These are phyloP conservation scores for Aspergillus fumigatiaffinis DNA, from an alignment of 2,329 filamentous ascomycete species.

Conservation along the genomic window DNA sequence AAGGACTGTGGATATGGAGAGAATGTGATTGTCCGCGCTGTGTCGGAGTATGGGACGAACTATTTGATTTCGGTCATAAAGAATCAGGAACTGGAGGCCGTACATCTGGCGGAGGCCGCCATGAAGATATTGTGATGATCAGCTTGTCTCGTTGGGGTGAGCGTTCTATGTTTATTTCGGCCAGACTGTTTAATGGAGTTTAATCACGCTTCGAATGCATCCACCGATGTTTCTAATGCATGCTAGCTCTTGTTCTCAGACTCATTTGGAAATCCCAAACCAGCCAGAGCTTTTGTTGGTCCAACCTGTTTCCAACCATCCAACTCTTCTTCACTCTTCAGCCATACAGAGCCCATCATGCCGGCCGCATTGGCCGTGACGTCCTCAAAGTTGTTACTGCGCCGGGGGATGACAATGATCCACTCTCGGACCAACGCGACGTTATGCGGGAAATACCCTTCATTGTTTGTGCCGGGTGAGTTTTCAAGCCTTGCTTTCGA, in stretches of 20 bases:
- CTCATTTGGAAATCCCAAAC: constrained; percentile 26
- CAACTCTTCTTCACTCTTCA: constrained; percentile 31
- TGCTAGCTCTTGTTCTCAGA: neutral
- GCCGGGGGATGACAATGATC: constrained; percentile 48
- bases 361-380: constrained; percentile 45
- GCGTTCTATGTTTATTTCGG: neutral
- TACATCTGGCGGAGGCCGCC: constrained; percentile 20
- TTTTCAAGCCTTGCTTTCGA: constrained; percentile 3
- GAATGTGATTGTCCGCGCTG: constrained; percentile 29
- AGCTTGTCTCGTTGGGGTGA: neutral
- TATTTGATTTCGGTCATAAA: constrained; percentile 25
- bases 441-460: constrained; percentile 39
- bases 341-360: constrained; percentile 41
- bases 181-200: neutral
- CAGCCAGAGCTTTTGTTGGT: constrained; percentile 31
- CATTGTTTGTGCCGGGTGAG: neutral
- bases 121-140: constrained; percentile 5
- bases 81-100: constrained; percentile 23
- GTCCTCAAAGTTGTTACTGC: constrained; percentile 30
- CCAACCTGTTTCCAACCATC: constrained; percentile 39
- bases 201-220: neutral
- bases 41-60: constrained; percentile 22
- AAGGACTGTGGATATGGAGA: constrained; percentile 28
- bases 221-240: neutral
- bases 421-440: constrained; percentile 42